Evolutionary conservation across 129 eudicot species (phyloP), one percentile per base, ranked within the genome.

Genomic region (Flaveria ramosissima): DNA sequence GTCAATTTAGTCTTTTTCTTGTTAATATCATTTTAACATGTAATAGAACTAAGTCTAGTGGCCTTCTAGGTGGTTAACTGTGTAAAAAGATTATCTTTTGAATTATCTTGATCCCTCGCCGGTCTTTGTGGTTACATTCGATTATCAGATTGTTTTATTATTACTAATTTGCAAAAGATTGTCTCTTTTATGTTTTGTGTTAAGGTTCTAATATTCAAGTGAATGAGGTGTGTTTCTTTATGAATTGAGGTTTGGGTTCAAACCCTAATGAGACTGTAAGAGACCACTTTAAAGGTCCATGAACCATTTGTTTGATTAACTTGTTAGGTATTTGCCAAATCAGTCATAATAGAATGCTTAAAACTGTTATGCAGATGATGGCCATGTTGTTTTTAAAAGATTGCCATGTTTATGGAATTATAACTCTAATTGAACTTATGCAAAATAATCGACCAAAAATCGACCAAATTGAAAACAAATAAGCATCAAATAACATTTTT

Each of bases 31-130:
- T 72, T 61, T 73, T 81, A 76, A 83, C 87, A 68, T 80, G 83
- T 77, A 72, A 61, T 72, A 27, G 87, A 77, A 79, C 78, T 80
- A 84, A 78, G 78, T 78, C 70, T 72, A 59, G 68, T 73, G 77
- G 82, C 86, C 77, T 83, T 74, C 84, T 56, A 39, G 20, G 72
- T 78, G 81, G 84, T 76, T 84, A 74, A 81, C 83, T 74, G 17
- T 84, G 83, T 84, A 76, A 68, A 79, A 74, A 68, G 51, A 46
- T 53, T 53, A 72, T 73, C 80, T 57, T 80, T 74, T 66, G 76
- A 63, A 63, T 62, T 75, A 46, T 52, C 57, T 59, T 70, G 66
- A 50, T 68, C 48, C 72, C 81, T 77, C 64, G 36, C 82, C 62
- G 46, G 71, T 70, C 55, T 76, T 68, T 24, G 61, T 55, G 81